Evolutionary conservation across 225 moss, liverwort and hornwort genomes (phyloP).

Genomic region (Pseudoscleropodium purum): DNA sequence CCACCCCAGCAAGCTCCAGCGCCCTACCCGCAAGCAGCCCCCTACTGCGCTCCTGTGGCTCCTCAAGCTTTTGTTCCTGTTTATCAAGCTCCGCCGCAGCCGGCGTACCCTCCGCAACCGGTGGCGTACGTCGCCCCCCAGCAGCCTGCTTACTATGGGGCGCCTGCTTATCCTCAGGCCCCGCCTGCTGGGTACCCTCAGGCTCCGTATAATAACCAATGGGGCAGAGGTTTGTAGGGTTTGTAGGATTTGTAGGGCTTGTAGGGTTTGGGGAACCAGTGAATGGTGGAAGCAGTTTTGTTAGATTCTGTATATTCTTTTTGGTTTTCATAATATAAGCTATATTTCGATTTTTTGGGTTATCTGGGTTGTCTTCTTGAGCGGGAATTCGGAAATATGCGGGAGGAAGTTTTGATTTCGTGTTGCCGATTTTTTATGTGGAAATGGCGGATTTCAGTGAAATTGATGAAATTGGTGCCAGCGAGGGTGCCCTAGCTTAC

Average conservation of each 20-base stretch:
- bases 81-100: constrained; percentile 7
- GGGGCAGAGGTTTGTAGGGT: constrained; percentile 6
- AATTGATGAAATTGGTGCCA: not conserved
- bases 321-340: not conserved
- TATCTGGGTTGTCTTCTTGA: not conserved
- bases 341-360: not conserved
- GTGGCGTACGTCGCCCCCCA: constrained; percentile 16
- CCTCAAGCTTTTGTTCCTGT: constrained; percentile 3
- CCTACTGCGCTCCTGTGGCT: not conserved
- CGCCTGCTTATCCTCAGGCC: constrained; percentile 1
- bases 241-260: not conserved
- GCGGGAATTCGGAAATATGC: not conserved
- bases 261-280: not conserved
- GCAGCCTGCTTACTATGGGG: constrained; percentile 7
- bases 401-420: not conserved
- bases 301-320: not conserved
- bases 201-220: not conserved
- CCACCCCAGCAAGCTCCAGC: not conserved
- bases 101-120: constrained; percentile 4
- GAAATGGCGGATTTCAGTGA: not conserved
- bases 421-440: not conserved
- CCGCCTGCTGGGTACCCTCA: constrained; percentile 12
- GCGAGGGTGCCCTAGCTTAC: not conserved
- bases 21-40: constrained; percentile 1
- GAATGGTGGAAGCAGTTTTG: not conserved